Conservation (phyloP, 225 moss, liverwort and hornwort genomes). For the Physcomitrium patens region DNA sequence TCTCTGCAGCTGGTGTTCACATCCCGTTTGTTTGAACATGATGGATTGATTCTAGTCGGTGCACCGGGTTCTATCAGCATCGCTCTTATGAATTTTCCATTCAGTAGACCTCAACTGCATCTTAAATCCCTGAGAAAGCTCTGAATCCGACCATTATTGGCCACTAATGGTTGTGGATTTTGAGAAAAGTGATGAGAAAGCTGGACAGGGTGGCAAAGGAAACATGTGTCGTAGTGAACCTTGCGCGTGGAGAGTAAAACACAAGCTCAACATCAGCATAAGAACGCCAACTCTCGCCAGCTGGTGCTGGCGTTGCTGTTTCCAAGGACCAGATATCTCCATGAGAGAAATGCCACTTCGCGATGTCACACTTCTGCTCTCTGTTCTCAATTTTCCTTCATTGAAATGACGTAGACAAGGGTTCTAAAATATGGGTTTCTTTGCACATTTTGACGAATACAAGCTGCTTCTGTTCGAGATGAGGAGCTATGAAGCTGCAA, state of each 20-base stretch:
- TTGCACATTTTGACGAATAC: too few species aligned
- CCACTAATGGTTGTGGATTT: not conserved
- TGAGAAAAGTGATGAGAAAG: slow-evolving; percentile 9
- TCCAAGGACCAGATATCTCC: slow-evolving; percentile 10
- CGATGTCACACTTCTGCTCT: not conserved
- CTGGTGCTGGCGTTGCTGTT: slow-evolving; percentile 25
- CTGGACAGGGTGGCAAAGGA: not conserved
- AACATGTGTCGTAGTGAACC: slow-evolving; percentile 12
- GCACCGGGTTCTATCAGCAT: too few species aligned
- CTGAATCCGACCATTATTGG: not conserved
- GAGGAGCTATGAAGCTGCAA: too few species aligned
- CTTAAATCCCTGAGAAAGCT: too few species aligned
- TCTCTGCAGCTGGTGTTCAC: too few species aligned
- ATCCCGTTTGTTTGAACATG: too few species aligned
- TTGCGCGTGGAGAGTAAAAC: slow-evolving; percentile 32
- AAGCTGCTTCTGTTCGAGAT: too few species aligned
- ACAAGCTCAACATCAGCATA: slow-evolving; percentile 40
- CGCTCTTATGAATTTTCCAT: too few species aligned
- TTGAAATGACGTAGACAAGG: not conserved
- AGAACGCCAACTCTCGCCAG: slow-evolving; percentile 24
- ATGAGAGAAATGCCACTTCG: slow-evolving; percentile 19
- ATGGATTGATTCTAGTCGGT: too few species aligned
- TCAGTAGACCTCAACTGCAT: too few species aligned
- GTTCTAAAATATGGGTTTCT: too few species aligned
- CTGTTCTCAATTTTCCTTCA: not conserved